A percentile compares a stretch with the other conserved stretches of the same genome.
Conservation (phyloP, 768 basidiomycete genomes). For the Suillus americanus region DNA sequence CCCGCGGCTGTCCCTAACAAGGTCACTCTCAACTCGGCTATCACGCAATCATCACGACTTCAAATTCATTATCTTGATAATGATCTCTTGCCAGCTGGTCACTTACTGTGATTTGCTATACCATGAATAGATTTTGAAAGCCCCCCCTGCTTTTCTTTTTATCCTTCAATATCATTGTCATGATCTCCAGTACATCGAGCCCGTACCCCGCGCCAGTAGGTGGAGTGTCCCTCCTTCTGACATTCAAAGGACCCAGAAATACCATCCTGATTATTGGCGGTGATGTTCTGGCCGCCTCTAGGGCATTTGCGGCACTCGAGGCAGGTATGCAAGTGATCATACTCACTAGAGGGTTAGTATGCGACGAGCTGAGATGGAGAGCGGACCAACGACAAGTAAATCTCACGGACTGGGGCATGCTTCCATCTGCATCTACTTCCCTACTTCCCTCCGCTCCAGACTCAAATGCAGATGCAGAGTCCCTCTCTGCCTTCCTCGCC, state of each 20-base stretch:
- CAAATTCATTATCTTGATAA: neutral
- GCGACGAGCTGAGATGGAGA: conserved; percentile 73
- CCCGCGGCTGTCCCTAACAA: neutral
- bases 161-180: neutral
- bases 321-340: conserved; percentile 73
- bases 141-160: neutral
- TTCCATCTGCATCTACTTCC: conserved; percentile 37
- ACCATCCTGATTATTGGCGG: conserved; percentile 74
- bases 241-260: conserved; percentile 60
- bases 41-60: conserved; percentile 1
- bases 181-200: conserved; percentile 14
- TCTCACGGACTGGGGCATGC: conserved; percentile 53
- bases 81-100: neutral
- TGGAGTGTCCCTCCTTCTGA: conserved; percentile 78
- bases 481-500: conserved; percentile 49
- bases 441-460: neutral
- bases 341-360: conserved; percentile 55
- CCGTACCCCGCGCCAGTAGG: conserved; percentile 42
- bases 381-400: conserved; percentile 52
- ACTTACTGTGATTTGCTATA: neutral
- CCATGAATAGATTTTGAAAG: neutral
- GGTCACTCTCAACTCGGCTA: neutral
- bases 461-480: conserved; percentile 38
- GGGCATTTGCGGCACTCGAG: conserved; percentile 81
- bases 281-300: conserved; percentile 77